Conservation (phyloP, 1,284 basidiomycete species). For the Naganishia sp. region DNA sequence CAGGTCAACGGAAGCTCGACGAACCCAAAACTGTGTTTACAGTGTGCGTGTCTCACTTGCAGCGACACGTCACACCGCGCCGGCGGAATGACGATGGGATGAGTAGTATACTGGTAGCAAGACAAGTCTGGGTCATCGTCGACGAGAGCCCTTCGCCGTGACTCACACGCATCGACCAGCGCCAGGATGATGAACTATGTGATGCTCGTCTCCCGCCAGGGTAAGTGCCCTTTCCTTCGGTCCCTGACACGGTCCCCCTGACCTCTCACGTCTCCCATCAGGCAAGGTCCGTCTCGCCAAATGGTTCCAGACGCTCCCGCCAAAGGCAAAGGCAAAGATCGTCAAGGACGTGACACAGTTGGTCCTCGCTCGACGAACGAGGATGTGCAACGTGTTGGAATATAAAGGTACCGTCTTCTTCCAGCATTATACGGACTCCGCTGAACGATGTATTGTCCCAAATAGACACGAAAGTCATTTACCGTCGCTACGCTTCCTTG, state of each 20-base stretch:
- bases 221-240: constrained; percentile 54
- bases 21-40: no score
- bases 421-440: not conserved
- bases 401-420: constrained; percentile 77
- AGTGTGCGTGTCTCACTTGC: no score
- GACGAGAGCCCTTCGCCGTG: no score
- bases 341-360: constrained; percentile 99
- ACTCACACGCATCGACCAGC: no score
- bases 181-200: constrained; percentile 76
- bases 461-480: constrained; percentile 90
- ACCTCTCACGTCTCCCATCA: constrained; percentile 45
- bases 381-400: constrained; percentile 99
- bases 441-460: no score
- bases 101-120: no score
- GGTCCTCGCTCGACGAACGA: constrained; percentile 88
- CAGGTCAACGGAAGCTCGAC: no score
- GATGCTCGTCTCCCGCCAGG: constrained; percentile 90
- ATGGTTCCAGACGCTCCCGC: constrained; percentile 96
- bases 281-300: constrained; percentile 97
- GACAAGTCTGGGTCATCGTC: no score
- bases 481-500: constrained; percentile 93
- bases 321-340: constrained; percentile 95
- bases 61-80: no score
- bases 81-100: no score
- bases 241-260: not conserved